Conservation (phyloP, 2,329 filamentous ascomycete species). For the Penicillium aurantiogriseum region DNA sequence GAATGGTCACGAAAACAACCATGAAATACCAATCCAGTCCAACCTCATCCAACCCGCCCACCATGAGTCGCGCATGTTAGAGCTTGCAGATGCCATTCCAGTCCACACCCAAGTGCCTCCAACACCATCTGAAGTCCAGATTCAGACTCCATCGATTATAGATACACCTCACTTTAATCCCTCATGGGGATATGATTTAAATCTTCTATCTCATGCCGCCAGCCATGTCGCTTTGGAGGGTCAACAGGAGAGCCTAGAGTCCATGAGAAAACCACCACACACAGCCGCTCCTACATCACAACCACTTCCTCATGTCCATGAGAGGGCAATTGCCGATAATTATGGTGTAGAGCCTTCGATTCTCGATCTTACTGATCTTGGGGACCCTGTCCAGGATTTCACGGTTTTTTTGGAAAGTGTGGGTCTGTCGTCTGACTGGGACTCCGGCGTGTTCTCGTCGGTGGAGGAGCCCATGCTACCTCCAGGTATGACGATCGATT, state of each 20-base stretch:
- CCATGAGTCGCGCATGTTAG: slow-evolving; percentile 47
- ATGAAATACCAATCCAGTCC: slow-evolving; percentile 35
- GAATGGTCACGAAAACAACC: slow-evolving; percentile 27
- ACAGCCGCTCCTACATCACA: slow-evolving; percentile 34
- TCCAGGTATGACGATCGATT: slow-evolving; percentile 37
- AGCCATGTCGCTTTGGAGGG: slow-evolving; percentile 50
- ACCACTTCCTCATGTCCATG: slow-evolving; percentile 35
- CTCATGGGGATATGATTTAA: slow-evolving; percentile 52
- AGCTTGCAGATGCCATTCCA: slow-evolving; percentile 45
- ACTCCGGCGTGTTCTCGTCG: slow-evolving; percentile 47
- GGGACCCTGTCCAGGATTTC: slow-evolving; percentile 51
- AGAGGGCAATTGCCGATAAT: slow-evolving; percentile 42
- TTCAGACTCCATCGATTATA: slow-evolving; percentile 40
- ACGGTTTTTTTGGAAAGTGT: slow-evolving; percentile 50
- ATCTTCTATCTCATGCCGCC: slow-evolving; percentile 49
- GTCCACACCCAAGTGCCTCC: slow-evolving; percentile 40
- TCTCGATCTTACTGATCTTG: slow-evolving; percentile 47
- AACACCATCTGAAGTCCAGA: slow-evolving; percentile 38
- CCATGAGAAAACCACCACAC: slow-evolving; percentile 37
- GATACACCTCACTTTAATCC: slow-evolving; percentile 49
- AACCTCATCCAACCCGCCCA: slow-evolving; percentile 39
- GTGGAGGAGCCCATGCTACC: slow-evolving; percentile 42
- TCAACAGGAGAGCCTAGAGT: slow-evolving; percentile 43
- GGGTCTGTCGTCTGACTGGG: slow-evolving; percentile 51
- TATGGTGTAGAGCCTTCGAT: slow-evolving; percentile 47